Evolutionary conservation across 2,329 filamentous ascomycete species (phyloP), one percentile per base, ranked within the genome.

Genomic region (Xylaria sp.): DNA sequence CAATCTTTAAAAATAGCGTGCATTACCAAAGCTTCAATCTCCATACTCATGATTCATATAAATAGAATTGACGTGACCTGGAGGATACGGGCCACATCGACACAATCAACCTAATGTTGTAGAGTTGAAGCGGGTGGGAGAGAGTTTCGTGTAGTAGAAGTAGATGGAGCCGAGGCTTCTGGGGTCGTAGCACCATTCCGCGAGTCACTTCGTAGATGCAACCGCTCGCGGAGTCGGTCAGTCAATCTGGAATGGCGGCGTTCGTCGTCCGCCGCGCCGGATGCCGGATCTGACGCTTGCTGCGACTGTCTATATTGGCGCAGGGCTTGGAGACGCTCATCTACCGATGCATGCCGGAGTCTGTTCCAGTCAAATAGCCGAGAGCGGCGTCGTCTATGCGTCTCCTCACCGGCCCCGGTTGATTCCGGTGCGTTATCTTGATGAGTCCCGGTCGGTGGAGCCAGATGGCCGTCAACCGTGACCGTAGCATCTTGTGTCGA

Each of bases 311-410:
- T 80, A 56, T 85, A 82, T 62, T 84, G 84, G 44, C 89, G 83
- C 5, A 91, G 81, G 6, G 84, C 86, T 64, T 86, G 87, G 63
- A 91, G 88, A n/a, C 88, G 87, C 78, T 91, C 89, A 72, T 90
- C 87, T 3, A 85, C 82, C 0, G 88, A 82, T n/a, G 88, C 88
- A 68, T 89, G 84, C 12, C 88, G 84, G 20, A 91, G 79, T 54
- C 86, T 81, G 70, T 87, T 84, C 55, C 89, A 80, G 72, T 90
- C 88, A 50, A 90, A 81, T 4, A 90, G 76, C 3, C 88, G 84
- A 0, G 86, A 86, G 4, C 84, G 75, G 25, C 88, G 83, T 48
- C 83, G 80, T 44, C 81, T 81, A 65, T 83, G 82, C 1, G 75
- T 68, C 1, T 73, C 67, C 32, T 79, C 79, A 12, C 74, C 74